phyloP scores from a whole-genome alignment of 2,329 filamentous ascomycete genomes.

The Xylaria sp. region DNA sequence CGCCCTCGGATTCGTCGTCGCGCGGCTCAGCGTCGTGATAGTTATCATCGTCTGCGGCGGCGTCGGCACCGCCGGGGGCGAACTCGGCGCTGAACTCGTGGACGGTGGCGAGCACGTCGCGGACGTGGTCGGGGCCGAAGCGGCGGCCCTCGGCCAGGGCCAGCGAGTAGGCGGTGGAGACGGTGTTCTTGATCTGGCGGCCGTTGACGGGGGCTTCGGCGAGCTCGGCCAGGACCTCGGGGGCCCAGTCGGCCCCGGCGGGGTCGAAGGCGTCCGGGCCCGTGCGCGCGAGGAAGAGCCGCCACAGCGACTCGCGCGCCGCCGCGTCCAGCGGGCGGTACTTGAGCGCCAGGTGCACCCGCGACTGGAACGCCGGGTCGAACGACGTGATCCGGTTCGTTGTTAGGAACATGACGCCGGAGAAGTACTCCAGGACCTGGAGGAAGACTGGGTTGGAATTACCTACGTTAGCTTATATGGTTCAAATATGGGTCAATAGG shows the following conservation, averaged over 20 bases:
- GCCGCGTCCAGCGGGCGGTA: conserved; percentile 26
- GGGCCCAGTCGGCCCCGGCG: background rate
- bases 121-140: background rate
- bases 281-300: background rate
- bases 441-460: conserved; percentile 34
- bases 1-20: background rate
- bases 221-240: background rate
- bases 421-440: conserved; percentile 41
- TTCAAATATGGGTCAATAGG: no score
- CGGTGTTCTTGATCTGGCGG: conserved; percentile 5
- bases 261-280: background rate
- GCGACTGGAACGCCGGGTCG: conserved; percentile 39
- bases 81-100: background rate
- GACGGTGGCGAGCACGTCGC: background rate
- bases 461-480: background rate
- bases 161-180: background rate
- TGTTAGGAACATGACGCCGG: conserved; percentile 44
- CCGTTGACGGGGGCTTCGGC: background rate
- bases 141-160: background rate
- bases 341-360: conserved; percentile 37
- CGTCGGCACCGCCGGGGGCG: no score
- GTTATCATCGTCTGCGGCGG: no score
- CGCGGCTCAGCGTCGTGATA: background rate
- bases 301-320: conserved; percentile 24
- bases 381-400: conserved; percentile 39